Evolutionary conservation across 495 filamentous ascomycete genomes (phyloP), one percentile per base, ranked within the genome.

Genomic region (Baudoinia panamericana): DNA sequence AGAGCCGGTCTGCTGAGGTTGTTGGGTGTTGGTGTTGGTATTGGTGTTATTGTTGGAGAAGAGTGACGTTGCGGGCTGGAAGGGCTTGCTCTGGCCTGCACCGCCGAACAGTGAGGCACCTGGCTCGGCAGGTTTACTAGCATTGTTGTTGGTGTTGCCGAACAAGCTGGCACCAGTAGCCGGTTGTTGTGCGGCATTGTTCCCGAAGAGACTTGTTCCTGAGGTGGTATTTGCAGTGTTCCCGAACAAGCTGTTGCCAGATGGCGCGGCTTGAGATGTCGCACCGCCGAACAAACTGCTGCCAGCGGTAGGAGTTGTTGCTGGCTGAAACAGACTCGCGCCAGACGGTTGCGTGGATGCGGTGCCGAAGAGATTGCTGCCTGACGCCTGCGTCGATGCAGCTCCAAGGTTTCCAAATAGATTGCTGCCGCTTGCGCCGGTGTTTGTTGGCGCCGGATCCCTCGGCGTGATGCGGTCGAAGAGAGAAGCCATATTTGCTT

Each of bases 1-100:
- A 22, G 29, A 38, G 25, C 13, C 21, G 17, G 20, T 43, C 24
- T 3, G 19, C 15, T 30, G 18, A 8, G 32, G 11, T 18, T 37
- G 33, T 4, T 37, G 9, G n/a, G 33, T 11, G 20, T 37, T 37
- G 12, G 9, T 16, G 9, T 5, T 43, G 12, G 30, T 26, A 6
- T 8, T 15, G 26, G 13, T 29, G 9, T 29, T 9, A 9, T 9
- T 9, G 17, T 33, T 33, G 5, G 13, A 19, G 30, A 43, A 43
- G 15, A 43, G 40, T 6, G 30, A 36, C 7, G 20, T 36, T 7
- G 40, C 9, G n/a, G 30, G 30, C 23, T 43, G 40, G 4, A 15
- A 23, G 11, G 39, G 17, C n/a, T n/a, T n/a, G n/a, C n/a, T n/a
- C n/a, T n/a, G n/a, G 2, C 28, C 29, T 13, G 22, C 34, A 16